Evolutionary conservation across 495 filamentous ascomycete genomes (phyloP).

Genomic region (Neurospora pannonica): DNA sequence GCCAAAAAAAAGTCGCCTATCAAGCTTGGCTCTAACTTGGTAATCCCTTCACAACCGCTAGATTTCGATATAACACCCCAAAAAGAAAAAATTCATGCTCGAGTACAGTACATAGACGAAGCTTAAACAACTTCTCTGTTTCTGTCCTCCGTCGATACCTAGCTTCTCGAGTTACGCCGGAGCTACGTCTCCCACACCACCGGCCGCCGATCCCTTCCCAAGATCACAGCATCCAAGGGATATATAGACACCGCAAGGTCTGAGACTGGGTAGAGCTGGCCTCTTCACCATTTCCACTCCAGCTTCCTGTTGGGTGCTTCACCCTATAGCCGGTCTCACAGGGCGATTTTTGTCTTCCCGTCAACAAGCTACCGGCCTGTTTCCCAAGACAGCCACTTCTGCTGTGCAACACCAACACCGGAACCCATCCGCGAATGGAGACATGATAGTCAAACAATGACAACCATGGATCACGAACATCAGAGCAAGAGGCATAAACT

Average conservation of each 20-base stretch:
- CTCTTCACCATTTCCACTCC: not conserved
- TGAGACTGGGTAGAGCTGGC: not conserved
- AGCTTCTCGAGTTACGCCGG: not conserved
- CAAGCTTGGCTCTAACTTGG: not conserved
- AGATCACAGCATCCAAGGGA: not conserved
- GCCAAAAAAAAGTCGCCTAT: not conserved
- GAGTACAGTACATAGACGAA: not conserved
- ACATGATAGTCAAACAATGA: not conserved
- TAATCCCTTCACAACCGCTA: not conserved
- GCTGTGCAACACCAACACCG: not conserved
- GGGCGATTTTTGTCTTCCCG: not conserved
- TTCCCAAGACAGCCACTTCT: not conserved
- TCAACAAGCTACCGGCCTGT: not conserved
- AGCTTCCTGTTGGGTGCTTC: not conserved
- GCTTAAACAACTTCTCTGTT: not conserved
- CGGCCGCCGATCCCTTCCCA: not conserved
- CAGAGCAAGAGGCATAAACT: conserved; percentile 46
- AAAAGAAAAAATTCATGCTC: not conserved
- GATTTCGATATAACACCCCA: not conserved
- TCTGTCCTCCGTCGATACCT: not conserved
- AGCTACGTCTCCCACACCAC: not conserved
- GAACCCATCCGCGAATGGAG: not conserved
- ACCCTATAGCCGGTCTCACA: not conserved
- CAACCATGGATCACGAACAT: conserved; percentile 24
- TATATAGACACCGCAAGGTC: not conserved